Base-by-base conservation (phyloP, 2,329 filamentous ascomycete species). In the Sporothrix globosa region DNA sequence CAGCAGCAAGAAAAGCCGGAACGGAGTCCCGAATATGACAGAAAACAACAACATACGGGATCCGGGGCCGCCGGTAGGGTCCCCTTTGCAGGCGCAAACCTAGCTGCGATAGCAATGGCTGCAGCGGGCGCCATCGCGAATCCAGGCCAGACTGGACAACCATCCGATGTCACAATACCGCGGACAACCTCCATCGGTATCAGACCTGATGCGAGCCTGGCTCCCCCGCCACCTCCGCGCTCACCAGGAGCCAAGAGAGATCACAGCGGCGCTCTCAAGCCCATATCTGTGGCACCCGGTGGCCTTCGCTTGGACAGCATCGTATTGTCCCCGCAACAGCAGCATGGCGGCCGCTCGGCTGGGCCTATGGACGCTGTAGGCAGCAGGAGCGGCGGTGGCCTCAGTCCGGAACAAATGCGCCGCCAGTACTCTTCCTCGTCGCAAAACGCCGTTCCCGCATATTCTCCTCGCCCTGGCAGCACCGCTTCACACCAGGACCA, bases 271-370 rank as follows among this genome's bases (percentile, higher is more conserved):
- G 17, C 60, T 4, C 21, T 21, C n/a, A 77, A 77, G 67, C 72
- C 79, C 44, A 76, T 78, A 65, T 75, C 75, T 24, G 72, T 80
- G 50, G 79, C 78, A 4, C 72, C 80, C 58, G 77, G 75, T 3
- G 70, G 74, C 13, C 71, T 77, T 24, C 27, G n/a, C 48, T 17
- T 67, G 19, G 63, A 52, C 9, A 41, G 48, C 48, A 65, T 44
- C 19, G 13, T 48, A 21, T 21, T 27, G n/a, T 53, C 46, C n/a
- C n/a, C 63, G 11, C 63, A 66, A 14, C 44, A 30, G 6, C 24
- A 50, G 11, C 17, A 50, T 65, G 27, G 61, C n/a, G 27, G 61
- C n/a, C 44, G 21, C 2, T 2, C 41, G 14, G 7, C 46, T n/a
- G 44, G 14, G 4, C 30, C 61, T 4, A 50, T n/a, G 61, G 61